Base-by-base conservation (phyloP, 495 filamentous ascomycete species). In the Trichoderma parareesei region DNA sequence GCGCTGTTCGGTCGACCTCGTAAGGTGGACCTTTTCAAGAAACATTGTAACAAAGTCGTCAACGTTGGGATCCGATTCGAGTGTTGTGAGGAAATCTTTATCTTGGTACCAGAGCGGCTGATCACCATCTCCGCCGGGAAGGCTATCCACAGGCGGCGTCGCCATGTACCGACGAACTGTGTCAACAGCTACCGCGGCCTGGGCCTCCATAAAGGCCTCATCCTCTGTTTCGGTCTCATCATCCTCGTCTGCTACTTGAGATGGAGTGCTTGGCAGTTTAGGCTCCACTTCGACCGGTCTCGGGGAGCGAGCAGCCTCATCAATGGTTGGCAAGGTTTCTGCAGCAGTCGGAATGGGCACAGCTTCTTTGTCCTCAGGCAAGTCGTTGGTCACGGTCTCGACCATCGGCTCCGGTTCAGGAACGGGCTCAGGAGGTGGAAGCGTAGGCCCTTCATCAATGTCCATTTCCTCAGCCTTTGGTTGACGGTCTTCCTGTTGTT, bases 161-260 rank as follows among this genome's bases (percentile, higher is more conserved):
- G 70, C 67, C 66, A 82, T 82, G 57, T 71, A 74, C 64, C 76
- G 74, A 49, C 79, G 71, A 46, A 81, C 75, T 65, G 74, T 68
- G 62, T 76, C 75, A 62, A 80, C 70, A n/a, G 73, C 77, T 60
- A 85, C 81, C 66, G 84, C 82, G 66, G 80, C 77, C 62, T 79
- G 80, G 64, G 82, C 88, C 48, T 82, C 77, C 64, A 85, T 84
- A 71, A 91, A 87, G 18, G 88, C 79, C 57, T 79, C 77, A 64
- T 82, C 88, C 49, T 82, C 77, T 62, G 84, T 84, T 72, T 91
- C 88, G 33, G 88, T 80, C 61, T 85, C 83, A 60, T 79, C 77
- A 40, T 82, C 79, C 35, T 78, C 77, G 46, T 76, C 77, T 10
- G 62, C 65, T 18, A 38, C 20, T 43, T 68, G 71, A 35, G 69